Percentiles rank a stretch among this genome's conserved stretches.
Evolutionary conservation across 306 rosid genomes (phyloP).

Genomic region (Ormosia emarginata): DNA sequence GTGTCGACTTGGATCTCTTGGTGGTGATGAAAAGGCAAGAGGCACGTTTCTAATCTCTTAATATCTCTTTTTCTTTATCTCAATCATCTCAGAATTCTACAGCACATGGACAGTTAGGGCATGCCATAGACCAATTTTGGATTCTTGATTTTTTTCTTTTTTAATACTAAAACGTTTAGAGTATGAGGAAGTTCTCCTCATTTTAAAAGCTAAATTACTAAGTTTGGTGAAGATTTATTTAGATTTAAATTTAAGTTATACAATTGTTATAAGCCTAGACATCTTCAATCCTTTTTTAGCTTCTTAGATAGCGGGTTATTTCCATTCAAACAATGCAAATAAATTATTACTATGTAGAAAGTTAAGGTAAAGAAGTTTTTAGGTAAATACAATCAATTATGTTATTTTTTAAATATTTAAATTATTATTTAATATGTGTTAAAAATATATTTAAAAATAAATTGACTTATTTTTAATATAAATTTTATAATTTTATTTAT

Average conservation of each 20-base stretch:
- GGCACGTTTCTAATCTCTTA: not conserved
- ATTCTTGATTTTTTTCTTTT: not conserved
- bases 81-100: constrained; percentile 15
- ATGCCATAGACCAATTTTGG: constrained; percentile 14
- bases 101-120: not conserved
- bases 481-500: too few species aligned
- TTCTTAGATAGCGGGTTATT: not conserved
- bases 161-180: too few species aligned
- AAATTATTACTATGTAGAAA: not conserved
- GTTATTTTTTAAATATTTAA: too few species aligned
- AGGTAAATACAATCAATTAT: too few species aligned
- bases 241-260: too few species aligned
- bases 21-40: constrained; percentile 40
- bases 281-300: not conserved
- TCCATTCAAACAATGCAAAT: not conserved
- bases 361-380: not conserved
- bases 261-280: too few species aligned
- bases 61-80: not conserved
- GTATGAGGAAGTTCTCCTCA: too few species aligned
- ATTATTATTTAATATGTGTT: too few species aligned
- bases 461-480: too few species aligned
- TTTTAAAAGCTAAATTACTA: too few species aligned
- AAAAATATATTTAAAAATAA: too few species aligned
- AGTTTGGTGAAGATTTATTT: too few species aligned
- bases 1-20: constrained; percentile 43